Evolutionary conservation across 257 asterid genomes (phyloP).

Genomic region (Przewalskia tangutica): DNA sequence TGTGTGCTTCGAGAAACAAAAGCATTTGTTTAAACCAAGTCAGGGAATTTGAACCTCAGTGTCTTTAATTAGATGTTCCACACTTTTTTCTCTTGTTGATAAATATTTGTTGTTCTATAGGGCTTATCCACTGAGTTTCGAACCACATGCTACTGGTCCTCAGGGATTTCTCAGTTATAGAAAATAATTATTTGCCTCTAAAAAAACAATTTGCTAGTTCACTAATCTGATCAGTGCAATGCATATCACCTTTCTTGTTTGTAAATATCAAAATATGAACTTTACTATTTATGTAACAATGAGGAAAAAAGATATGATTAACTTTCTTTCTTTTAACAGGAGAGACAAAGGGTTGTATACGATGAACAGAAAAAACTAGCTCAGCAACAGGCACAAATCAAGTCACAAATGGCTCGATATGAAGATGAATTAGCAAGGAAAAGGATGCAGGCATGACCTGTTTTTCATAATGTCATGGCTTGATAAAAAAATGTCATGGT

Average conservation of each 20-base stretch:
- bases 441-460: constrained; percentile 72
- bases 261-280: background rate
- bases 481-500: background rate
- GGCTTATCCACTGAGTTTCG: background rate
- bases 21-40: background rate
- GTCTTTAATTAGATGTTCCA: background rate
- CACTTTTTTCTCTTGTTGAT: background rate
- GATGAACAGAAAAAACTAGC: constrained; percentile 82
- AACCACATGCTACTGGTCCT: background rate
- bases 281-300: background rate
- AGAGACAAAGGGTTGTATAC: constrained; percentile 59
- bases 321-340: constrained; percentile 40
- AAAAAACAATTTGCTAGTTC: background rate
- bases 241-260: background rate
- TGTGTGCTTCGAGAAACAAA: background rate
- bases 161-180: background rate
- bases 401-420: constrained; percentile 75
- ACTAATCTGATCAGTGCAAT: background rate
- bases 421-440: constrained; percentile 92
- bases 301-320: background rate
- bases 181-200: background rate
- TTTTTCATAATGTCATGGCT: background rate
- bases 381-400: constrained; percentile 81
- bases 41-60: background rate
- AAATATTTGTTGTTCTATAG: background rate